A percentile compares a stretch with the other conserved stretches of the same genome.
Conservation (phyloP, 1,139 yeast genomes). For the Kodamaea sp. region DNA sequence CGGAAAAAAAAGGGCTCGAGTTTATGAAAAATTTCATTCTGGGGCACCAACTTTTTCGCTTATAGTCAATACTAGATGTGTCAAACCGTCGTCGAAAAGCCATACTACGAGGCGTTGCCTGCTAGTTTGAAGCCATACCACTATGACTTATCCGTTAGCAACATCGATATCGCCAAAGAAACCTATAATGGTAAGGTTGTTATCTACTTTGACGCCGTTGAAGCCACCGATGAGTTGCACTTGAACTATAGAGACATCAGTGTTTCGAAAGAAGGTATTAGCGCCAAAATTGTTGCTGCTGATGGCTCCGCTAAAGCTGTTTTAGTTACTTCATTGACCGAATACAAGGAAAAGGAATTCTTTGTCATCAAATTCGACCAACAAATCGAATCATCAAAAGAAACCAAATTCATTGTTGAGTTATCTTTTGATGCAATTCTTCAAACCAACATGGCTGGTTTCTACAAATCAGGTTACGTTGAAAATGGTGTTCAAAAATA, state of each 20-base stretch:
- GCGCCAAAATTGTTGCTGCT: conserved; percentile 7
- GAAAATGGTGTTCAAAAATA: conserved; percentile 58
- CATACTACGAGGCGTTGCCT: conserved; percentile 43
- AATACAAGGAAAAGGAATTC: conserved; percentile 25
- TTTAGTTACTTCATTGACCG: conserved; percentile 17
- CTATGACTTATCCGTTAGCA: conserved; percentile 38
- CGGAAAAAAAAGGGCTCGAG: no score
- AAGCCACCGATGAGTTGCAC: conserved; percentile 33
- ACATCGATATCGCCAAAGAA: conserved; percentile 31
- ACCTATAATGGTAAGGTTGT: conserved; percentile 41
- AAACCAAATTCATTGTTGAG: conserved; percentile 22
- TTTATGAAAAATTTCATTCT: no score
- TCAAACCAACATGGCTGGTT: conserved; percentile 77
- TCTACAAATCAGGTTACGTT: conserved; percentile 70
- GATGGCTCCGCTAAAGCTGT: conserved; percentile 6
- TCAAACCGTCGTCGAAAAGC: conserved; percentile 2
- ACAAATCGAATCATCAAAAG: conserved; percentile 3
- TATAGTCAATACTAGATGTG: not conserved
- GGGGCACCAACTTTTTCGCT: no score
- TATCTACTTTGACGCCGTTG: conserved; percentile 34
- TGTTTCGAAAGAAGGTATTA: conserved; percentile 12
- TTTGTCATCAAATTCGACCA: conserved; percentile 23
- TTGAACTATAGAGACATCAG: conserved; percentile 42
- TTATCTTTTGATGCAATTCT: conserved; percentile 45
- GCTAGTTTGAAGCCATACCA: conserved; percentile 38